phyloP scores from a whole-genome alignment of 495 filamentous ascomycete species.

The Talaromyces wortmannii region DNA sequence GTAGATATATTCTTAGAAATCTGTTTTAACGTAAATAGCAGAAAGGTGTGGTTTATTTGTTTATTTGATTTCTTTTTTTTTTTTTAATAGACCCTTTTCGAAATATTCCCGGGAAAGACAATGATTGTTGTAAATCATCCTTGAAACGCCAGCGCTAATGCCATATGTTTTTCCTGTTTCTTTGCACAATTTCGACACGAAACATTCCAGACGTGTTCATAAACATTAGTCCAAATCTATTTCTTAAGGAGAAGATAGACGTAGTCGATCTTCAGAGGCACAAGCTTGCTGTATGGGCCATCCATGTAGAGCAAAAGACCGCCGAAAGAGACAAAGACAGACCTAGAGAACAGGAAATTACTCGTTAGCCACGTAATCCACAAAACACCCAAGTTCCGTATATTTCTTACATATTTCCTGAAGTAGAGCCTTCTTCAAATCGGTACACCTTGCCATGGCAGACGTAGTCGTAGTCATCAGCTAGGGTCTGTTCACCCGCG shows the following conservation, averaged over 20 bases:
- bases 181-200: not conserved
- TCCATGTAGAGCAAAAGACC: conserved; percentile 84
- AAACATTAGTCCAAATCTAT: conserved; percentile 29
- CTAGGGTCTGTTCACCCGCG: conserved; percentile 68
- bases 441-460: conserved; percentile 97
- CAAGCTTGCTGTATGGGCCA: conserved; percentile 93
- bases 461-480: conserved; percentile 94
- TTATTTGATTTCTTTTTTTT: not conserved
- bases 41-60: not conserved
- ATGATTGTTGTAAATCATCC: not conserved
- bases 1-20: not conserved
- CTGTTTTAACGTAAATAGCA: not conserved
- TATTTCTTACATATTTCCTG: conserved; percentile 71
- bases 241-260: conserved; percentile 92
- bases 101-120: not conserved
- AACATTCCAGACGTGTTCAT: not conserved
- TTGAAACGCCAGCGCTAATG: conserved; percentile 8
- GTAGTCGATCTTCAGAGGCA: conserved; percentile 82
- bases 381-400: not conserved
- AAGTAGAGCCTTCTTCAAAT: conserved; percentile 79
- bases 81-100: not conserved
- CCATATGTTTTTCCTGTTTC: not conserved
- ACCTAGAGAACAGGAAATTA: conserved; percentile 44
- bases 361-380: not conserved
- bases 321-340: conserved; percentile 88